phyloP scores from a whole-genome alignment of 768 basidiomycete genomes.

The Chalciporus sphaerocephalus region DNA sequence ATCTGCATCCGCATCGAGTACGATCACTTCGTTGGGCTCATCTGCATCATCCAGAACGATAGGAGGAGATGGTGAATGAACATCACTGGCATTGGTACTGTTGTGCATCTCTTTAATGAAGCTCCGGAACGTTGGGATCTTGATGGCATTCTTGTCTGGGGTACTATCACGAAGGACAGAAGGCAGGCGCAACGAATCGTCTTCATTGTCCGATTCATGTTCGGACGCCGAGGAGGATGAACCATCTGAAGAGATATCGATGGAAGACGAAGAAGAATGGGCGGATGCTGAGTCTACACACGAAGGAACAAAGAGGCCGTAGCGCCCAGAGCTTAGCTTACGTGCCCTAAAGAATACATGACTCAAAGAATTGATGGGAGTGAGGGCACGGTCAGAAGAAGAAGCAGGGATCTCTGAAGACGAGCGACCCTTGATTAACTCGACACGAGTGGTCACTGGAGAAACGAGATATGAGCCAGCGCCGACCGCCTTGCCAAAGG shows the following conservation, averaged over 20 bases:
- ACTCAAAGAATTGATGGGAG: slow-evolving; percentile 27
- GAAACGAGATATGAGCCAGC: slow-evolving; percentile 55
- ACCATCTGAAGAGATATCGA: slow-evolving; percentile 36
- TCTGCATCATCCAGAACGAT: slow-evolving; percentile 7
- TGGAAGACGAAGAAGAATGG: slow-evolving; percentile 38
- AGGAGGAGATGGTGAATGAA: slow-evolving; percentile 15
- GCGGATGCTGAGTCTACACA: slow-evolving; percentile 25
- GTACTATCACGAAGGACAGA: slow-evolving; percentile 10
- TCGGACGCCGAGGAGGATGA: slow-evolving; percentile 31
- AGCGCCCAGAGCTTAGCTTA: slow-evolving; percentile 52
- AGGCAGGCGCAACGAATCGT: slow-evolving; percentile 30
- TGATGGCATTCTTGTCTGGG: slow-evolving; percentile 17
- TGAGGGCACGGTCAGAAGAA: slow-evolving; percentile 10
- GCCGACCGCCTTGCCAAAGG: slow-evolving; percentile 75
- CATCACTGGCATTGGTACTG: background rate
- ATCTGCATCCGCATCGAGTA: background rate
- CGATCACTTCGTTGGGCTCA: slow-evolving; percentile 8
- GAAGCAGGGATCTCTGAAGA: slow-evolving; percentile 14
- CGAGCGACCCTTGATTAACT: slow-evolving; percentile 37
- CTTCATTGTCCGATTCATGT: slow-evolving; percentile 54
- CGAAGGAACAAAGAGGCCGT: slow-evolving; percentile 46
- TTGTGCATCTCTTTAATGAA: slow-evolving; percentile 29
- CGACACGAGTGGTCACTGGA: slow-evolving; percentile 59
- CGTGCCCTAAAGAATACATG: slow-evolving; percentile 24
- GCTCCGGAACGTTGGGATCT: slow-evolving; percentile 32